These are phyloP conservation scores for Tilletiopsis washingtonensis DNA, from an alignment of 1,284 basidiomycete genomes.

Conservation along the genomic window DNA sequence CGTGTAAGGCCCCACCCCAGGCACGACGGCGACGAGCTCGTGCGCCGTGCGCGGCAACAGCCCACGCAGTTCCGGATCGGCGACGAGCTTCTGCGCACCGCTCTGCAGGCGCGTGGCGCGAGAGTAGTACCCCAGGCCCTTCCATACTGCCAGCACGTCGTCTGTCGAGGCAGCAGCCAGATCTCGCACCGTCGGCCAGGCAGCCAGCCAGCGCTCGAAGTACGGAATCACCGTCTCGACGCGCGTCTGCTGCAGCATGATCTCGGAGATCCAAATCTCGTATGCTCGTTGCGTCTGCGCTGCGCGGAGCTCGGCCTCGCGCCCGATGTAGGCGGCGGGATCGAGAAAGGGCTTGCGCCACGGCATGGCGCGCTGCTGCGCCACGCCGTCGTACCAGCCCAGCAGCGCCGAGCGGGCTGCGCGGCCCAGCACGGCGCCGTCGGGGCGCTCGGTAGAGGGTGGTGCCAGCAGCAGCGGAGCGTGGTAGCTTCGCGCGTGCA, in stretches of 20 bases:
- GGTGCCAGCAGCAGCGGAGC: too few relatives aligned
- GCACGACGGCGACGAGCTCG: conserved; percentile 73
- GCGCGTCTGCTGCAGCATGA: conserved; percentile 94
- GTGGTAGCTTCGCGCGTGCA: too few relatives aligned
- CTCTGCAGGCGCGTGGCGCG: conserved; percentile 40
- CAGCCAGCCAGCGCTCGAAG: conserved; percentile 39
- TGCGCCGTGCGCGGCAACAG: conserved; percentile 69
- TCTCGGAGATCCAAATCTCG: conserved; percentile 80
- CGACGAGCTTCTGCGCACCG: conserved; percentile 35
- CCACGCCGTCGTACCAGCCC: conserved; percentile 62
- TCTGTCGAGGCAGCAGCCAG: conserved; percentile 60
- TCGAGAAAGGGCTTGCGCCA: conserved; percentile 64
- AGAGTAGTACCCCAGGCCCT: conserved; percentile 43
- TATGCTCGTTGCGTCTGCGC: conserved; percentile 44
- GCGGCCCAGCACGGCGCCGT: not conserved
- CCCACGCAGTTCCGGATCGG: conserved; percentile 54
- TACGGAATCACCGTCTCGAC: conserved; percentile 41
- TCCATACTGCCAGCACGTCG: conserved; percentile 42
- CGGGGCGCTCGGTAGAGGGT: not conserved
- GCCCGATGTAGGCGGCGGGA: conserved; percentile 3
- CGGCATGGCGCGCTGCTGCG: conserved; percentile 66
- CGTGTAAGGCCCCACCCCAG: conserved; percentile 85
- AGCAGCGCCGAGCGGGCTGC: conserved; percentile 20
- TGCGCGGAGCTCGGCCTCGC: conserved; percentile 46
- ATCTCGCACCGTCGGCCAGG: conserved; percentile 50